Percentiles rank a stretch among this genome's conserved stretches.
phyloP scores from a whole-genome alignment of 139 green algal species.

The Chlamydomonas sphaeroides region DNA sequence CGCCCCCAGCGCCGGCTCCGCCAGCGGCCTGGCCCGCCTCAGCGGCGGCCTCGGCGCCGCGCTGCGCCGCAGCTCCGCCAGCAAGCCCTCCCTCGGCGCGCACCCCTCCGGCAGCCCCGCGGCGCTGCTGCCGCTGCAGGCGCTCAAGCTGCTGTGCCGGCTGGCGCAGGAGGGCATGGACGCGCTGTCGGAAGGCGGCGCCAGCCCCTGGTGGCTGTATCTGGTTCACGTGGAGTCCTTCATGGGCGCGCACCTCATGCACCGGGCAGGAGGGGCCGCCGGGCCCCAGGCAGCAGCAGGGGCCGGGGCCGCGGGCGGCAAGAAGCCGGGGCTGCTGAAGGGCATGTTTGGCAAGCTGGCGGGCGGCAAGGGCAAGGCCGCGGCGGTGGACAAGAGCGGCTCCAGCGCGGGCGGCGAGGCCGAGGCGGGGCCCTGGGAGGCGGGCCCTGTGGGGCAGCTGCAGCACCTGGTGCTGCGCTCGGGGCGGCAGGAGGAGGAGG shows the following conservation, averaged over 20 bases:
- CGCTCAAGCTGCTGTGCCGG: slow-evolving; percentile 7
- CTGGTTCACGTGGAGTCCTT: slow-evolving; percentile 26
- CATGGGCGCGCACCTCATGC: slow-evolving; percentile 11
- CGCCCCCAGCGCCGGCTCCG: background rate
- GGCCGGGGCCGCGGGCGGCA: background rate
- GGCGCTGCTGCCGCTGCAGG: background rate
- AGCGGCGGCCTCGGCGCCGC: no score
- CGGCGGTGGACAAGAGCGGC: no score
- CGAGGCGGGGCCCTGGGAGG: background rate
- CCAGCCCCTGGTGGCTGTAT: slow-evolving; percentile 16
- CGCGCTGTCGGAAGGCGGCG: background rate
- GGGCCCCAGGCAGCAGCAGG: no score
- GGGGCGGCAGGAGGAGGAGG: background rate
- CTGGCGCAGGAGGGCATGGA: slow-evolving; percentile 5
- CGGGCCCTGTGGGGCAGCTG: slow-evolving; percentile 20
- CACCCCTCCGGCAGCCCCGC: background rate
- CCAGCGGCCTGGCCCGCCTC: no score
- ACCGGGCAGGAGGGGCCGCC: background rate
- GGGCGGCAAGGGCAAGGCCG: background rate
- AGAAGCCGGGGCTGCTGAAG: background rate
- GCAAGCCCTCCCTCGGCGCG: no score
- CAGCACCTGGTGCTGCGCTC: slow-evolving; percentile 27
- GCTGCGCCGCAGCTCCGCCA: no score
- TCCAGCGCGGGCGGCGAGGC: no score
- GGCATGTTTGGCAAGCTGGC: background rate